Percentiles rank a stretch among this genome's conserved stretches.
Evolutionary conservation across 306 rosid genomes (phyloP).

Genomic region (Corylus americana): DNA sequence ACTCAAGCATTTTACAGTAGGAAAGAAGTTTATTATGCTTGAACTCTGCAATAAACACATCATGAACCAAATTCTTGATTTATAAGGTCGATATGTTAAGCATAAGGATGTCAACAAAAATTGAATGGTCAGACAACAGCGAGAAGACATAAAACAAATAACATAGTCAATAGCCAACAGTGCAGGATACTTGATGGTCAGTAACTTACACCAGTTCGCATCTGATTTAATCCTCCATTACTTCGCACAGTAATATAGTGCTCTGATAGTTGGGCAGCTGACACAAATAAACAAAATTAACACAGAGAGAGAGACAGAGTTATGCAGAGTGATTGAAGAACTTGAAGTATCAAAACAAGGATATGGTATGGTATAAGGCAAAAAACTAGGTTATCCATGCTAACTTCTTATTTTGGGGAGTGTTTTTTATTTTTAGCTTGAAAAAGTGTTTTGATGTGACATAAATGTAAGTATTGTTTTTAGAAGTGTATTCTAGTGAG

Average conservation of each 20-base stretch:
- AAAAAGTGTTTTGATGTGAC: too few relatives aligned
- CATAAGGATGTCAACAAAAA: not conserved
- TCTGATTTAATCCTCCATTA: constrained; percentile 92
- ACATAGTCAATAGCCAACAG: constrained; percentile 5
- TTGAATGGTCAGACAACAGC: not conserved
- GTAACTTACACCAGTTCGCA: constrained; percentile 93
- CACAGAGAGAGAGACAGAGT: constrained; percentile 1
- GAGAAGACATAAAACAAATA: not conserved
- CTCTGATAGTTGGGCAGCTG: constrained; percentile 63
- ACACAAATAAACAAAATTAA: constrained; percentile 24
- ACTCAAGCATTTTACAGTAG: not conserved
- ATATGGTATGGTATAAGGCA: constrained; percentile 11
- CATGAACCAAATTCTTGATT: not conserved
- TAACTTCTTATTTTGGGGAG: too few relatives aligned
- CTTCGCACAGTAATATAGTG: constrained; percentile 79
- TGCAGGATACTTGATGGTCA: constrained; percentile 19
- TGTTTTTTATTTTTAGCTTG: too few relatives aligned
- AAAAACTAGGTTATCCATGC: not conserved
- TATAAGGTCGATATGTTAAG: not conserved
- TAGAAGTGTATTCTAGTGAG: too few relatives aligned
- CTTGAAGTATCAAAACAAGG: constrained; percentile 7
- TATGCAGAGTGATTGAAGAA: constrained; percentile 3
- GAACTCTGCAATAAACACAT: not conserved
- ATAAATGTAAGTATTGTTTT: too few relatives aligned
- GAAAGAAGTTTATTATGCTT: not conserved